A percentile compares a stretch with the other conserved stretches of the same genome.
phyloP scores from a whole-genome alignment of 192 early-diverging fungal genomes.

The Backusella sp. region DNA sequence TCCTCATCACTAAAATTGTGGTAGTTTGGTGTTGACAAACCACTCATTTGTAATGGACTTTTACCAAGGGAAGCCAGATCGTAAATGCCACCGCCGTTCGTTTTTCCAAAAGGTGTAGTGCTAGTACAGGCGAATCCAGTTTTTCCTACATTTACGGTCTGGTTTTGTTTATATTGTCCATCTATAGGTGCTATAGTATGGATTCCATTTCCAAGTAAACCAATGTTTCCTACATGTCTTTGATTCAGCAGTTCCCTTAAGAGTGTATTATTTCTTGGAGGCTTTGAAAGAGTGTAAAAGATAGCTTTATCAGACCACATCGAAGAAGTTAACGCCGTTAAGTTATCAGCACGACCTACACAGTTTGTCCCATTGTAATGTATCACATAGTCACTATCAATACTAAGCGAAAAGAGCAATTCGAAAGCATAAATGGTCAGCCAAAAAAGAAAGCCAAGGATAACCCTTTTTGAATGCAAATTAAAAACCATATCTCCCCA shows the following conservation, averaged over 20 bases:
- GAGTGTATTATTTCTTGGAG: background rate
- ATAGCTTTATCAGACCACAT: background rate
- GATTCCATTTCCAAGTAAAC: background rate
- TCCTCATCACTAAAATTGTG: background rate
- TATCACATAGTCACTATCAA: background rate
- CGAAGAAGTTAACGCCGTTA: background rate
- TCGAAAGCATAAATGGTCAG: background rate
- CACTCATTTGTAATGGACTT: background rate
- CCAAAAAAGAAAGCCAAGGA: background rate
- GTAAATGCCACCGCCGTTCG: background rate
- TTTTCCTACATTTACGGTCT: background rate
- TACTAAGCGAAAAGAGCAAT: background rate
- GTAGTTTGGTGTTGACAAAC: background rate
- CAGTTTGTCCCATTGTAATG: background rate
- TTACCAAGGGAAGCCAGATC: background rate
- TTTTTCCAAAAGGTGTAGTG: background rate
- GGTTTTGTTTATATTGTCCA: background rate
- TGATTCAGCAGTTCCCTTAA: background rate
- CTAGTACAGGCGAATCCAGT: background rate
- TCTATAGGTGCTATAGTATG: background rate
- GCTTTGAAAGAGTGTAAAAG: background rate
- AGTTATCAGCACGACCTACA: background rate
- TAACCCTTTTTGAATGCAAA: background rate
- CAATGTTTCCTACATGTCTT: background rate
- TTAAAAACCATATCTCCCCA: background rate